Evolutionary conservation across 2,329 filamentous ascomycete species (phyloP), one percentile per base, ranked within the genome.

Genomic region (Lachnum nothofagi): DNA sequence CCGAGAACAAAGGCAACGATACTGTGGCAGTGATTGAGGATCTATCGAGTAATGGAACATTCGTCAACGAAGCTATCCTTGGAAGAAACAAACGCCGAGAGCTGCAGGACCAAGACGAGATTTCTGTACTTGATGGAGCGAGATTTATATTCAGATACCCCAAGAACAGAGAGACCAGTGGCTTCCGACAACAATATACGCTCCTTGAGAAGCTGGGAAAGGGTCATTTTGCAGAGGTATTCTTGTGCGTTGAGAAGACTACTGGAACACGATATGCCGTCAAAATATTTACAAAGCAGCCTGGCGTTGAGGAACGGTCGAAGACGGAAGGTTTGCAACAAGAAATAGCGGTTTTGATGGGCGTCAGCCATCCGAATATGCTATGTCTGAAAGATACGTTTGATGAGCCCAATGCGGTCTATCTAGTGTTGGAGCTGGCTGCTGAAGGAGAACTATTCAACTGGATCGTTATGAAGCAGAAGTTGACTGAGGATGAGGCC

Each of bases 371-470:
- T 67, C 88, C 90, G 3, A 93, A 94, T 58, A 79, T 98, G 45
- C 75, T 98, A 12, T 96, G 91, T 65, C 74, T 98, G 47, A 96
- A 95, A 67, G 91, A 95, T 58, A 95, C 90, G 0, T 98, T 95
- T 65, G 88, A 95, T 62, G 93, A 98, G 67, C 78, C 79, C 42
- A 89, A 93, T 58, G 88, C 88, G 1, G 89, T 96, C 17, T 97
- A 95, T 65, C 74, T 98, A 35, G 85, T 98, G 9, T 72, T 97
- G 42, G 93, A 98, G 66, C 76, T 97, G 59, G 91, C 91, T 2
- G 76, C 89, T 0, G 90, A 95, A 68, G 93, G 93, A 61, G 94
- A 98, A 69, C 73, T 98, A 12, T 98, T 98, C 76, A 95, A 97
- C 65, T 85, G 82, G 70, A 96, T 98, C 53, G 86, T 96, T 22